These are phyloP conservation scores for Ustilago shanxiensis DNA, from an alignment of 1,284 basidiomycete genomes.

Conservation along the genomic window DNA sequence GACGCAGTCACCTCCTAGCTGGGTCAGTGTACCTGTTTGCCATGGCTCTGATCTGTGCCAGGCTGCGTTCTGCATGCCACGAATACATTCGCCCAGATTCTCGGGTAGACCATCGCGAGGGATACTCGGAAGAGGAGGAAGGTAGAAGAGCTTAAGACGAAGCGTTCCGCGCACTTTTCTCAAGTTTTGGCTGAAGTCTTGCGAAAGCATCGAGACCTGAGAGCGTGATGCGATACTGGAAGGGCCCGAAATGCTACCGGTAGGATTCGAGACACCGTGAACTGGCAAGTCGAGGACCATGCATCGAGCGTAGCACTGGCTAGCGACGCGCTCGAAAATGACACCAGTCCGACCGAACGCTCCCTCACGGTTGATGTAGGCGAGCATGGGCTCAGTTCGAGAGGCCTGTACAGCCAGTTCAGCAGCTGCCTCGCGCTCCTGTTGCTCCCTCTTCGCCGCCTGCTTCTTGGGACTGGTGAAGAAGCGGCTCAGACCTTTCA, in stretches of 20 bases:
- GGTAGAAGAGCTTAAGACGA: conserved; percentile 76
- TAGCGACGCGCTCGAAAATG: conserved; percentile 59
- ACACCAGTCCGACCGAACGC: conserved; percentile 62
- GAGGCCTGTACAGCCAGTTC: conserved; percentile 40
- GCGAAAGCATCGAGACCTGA: conserved; percentile 33
- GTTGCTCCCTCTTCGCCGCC: conserved; percentile 53
- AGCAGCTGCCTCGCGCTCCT: conserved; percentile 43
- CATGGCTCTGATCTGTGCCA: conserved; percentile 90
- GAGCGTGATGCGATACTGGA: conserved; percentile 48
- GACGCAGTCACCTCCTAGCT: conserved; percentile 90
- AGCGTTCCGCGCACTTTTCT: conserved; percentile 61
- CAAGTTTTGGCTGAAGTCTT: conserved; percentile 57
- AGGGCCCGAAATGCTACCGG: conserved; percentile 43
- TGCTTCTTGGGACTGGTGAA: conserved; percentile 65
- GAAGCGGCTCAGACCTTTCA: conserved; percentile 60
- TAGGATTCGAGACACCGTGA: conserved; percentile 54
- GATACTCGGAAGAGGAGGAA: conserved; percentile 88
- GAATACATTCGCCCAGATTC: conserved; percentile 89
- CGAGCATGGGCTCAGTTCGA: conserved; percentile 58
- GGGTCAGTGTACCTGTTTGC: conserved; percentile 87
- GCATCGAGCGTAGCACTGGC: conserved; percentile 55
- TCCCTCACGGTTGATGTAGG: conserved; percentile 63
- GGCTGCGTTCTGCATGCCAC: conserved; percentile 86
- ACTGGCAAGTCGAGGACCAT: conserved; percentile 65
- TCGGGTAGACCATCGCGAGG: conserved; percentile 83